These are phyloP conservation scores for Myxozyma neotropica DNA, from an alignment of 805 yeast genomes.

Conservation along the genomic window DNA sequence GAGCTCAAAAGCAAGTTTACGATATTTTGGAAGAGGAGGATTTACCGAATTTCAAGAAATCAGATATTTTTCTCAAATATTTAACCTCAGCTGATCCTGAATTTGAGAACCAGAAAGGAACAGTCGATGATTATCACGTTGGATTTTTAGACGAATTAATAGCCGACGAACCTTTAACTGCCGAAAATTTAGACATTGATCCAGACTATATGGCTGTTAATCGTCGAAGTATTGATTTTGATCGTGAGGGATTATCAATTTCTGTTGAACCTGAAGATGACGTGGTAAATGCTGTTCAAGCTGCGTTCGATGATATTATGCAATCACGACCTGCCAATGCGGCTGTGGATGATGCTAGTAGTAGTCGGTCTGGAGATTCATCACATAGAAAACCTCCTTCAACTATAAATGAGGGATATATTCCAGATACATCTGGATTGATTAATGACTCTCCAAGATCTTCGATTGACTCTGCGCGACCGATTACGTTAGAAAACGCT, in stretches of 20 bases:
- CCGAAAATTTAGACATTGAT: constrained; percentile 43
- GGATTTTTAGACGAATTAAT: constrained; percentile 35
- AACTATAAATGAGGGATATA: constrained; percentile 10
- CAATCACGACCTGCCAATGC: constrained; percentile 26
- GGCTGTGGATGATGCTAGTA: constrained; percentile 25
- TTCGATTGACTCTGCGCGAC: constrained; percentile 20
- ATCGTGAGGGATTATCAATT: constrained; percentile 24
- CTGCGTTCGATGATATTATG: constrained; percentile 62
- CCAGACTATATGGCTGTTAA: constrained; percentile 34
- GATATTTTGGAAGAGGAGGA: constrained; percentile 55
- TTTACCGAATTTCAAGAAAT: constrained; percentile 61
- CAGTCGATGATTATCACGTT: constrained; percentile 40
- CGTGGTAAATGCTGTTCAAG: constrained; percentile 64
- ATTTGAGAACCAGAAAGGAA: constrained; percentile 19
- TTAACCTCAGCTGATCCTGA: constrained; percentile 47
- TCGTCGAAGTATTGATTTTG: constrained; percentile 20
- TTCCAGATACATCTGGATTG: not conserved
- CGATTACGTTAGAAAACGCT: not conserved
- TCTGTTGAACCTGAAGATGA: constrained; percentile 36
- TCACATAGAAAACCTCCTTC: constrained; percentile 13
- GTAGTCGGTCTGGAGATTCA: constrained; percentile 20
- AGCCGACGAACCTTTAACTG: constrained; percentile 39
- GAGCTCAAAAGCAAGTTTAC: constrained; percentile 58
- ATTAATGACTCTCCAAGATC: constrained; percentile 17
- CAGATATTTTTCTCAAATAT: constrained; percentile 57